These are phyloP conservation scores for Neoarthrinium moseri DNA, from an alignment of 2,329 filamentous ascomycete genomes.

Conservation along the genomic window DNA sequence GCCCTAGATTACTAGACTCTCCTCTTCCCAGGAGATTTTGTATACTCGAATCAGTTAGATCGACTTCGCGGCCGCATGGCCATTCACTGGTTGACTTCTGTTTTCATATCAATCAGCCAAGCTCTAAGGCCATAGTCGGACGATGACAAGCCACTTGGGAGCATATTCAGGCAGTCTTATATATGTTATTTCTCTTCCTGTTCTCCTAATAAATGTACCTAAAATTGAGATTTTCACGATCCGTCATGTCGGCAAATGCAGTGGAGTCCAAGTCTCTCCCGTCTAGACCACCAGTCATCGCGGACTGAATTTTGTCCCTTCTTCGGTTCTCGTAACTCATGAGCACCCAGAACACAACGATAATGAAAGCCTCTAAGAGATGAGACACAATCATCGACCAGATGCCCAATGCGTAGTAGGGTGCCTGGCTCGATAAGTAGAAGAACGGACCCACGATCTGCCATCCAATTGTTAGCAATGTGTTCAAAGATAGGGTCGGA, in stretches of 20 bases:
- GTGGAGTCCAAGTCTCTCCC: slow-evolving; percentile 46
- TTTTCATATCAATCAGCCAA: no score
- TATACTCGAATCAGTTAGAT: no score
- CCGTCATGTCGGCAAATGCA: slow-evolving; percentile 51
- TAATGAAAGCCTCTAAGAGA: slow-evolving; percentile 46
- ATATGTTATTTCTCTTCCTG: no score
- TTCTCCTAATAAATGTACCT: slow-evolving; percentile 29
- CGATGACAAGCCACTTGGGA: no score
- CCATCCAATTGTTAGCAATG: no score
- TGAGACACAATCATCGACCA: slow-evolving; percentile 57
- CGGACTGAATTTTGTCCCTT: slow-evolving; percentile 42
- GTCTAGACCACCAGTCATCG: slow-evolving; percentile 33
- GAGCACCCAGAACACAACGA: slow-evolving; percentile 42
- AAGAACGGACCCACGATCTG: slow-evolving; percentile 52
- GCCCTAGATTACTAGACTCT: no score
- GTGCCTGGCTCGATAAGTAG: slow-evolving; percentile 47
- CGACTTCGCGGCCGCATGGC: no score
- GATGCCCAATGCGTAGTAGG: slow-evolving; percentile 48
- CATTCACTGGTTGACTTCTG: no score
- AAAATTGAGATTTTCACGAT: slow-evolving; percentile 48
- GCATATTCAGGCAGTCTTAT: no score
- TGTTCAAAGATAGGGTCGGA: no score
- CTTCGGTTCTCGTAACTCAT: slow-evolving; percentile 48
- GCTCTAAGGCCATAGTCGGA: no score
- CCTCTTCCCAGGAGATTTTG: no score